phyloP scores from a whole-genome alignment of 2,329 filamentous ascomycete species.

The Xenosphaeropsis pyriputrescens region DNA sequence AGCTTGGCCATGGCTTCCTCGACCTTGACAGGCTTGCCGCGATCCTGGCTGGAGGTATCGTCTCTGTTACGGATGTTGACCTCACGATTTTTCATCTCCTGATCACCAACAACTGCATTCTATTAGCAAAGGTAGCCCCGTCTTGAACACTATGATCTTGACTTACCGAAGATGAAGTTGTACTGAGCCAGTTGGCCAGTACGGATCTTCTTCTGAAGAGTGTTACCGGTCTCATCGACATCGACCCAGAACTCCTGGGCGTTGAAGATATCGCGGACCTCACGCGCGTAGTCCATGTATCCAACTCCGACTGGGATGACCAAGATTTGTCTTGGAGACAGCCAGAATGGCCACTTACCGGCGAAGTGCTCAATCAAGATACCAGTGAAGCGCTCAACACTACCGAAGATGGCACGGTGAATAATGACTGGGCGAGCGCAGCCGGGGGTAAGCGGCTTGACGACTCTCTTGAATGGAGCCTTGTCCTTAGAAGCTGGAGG shows the following conservation, averaged over 20 bases:
- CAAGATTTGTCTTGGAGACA: conserved; percentile 69
- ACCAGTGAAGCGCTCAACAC: conserved; percentile 55
- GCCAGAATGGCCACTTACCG: conserved; percentile 83
- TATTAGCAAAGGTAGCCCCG: not conserved
- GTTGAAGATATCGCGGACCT: conserved; percentile 56
- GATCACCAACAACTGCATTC: conserved; percentile 39
- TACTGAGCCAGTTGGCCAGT: conserved; percentile 69
- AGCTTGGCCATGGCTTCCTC: conserved; percentile 42
- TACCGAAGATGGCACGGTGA: conserved; percentile 65
- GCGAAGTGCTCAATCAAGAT: conserved; percentile 75
- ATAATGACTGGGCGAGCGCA: conserved; percentile 77
- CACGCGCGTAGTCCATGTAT: conserved; percentile 58
- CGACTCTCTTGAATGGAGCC: conserved; percentile 20
- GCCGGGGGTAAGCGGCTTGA: conserved; percentile 43
- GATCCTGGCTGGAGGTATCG: conserved; percentile 44
- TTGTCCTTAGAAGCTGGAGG: conserved; percentile 20
- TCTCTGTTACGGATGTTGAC: conserved; percentile 51
- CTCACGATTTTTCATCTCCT: conserved; percentile 42
- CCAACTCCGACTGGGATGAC: conserved; percentile 65
- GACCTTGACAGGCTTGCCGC: conserved; percentile 41
- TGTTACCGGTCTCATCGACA: conserved; percentile 60
- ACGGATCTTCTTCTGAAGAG: conserved; percentile 80
- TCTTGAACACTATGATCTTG: not conserved
- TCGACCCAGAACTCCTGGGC: conserved; percentile 55
- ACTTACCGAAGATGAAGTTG: conserved; percentile 65